Evolutionary conservation across 805 yeast species (phyloP).

Genomic region (Saccharomyces mikatae): DNA sequence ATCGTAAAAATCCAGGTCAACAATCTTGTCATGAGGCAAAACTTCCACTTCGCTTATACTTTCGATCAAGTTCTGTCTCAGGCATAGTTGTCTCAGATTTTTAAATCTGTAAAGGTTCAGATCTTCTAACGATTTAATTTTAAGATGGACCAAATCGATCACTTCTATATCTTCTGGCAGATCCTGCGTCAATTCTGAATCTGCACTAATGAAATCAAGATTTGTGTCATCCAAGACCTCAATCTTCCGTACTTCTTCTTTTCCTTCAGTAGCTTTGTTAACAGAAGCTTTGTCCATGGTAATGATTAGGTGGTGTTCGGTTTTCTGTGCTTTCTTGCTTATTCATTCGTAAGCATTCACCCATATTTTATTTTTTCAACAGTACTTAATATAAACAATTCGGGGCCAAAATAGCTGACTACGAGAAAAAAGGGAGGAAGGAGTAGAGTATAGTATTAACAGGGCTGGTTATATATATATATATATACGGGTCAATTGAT

Average conservation of each 20-base stretch:
- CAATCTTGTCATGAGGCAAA: conserved; percentile 47
- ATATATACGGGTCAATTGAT: background rate
- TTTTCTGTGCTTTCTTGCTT: background rate
- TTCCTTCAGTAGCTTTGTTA: background rate
- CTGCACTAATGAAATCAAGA: conserved; percentile 55
- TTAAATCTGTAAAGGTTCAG: conserved; percentile 50
- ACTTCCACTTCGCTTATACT: conserved; percentile 64
- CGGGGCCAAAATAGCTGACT: background rate
- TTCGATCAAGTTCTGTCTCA: conserved; percentile 77
- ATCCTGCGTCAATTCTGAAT: conserved; percentile 53
- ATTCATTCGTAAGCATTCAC: background rate
- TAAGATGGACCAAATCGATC: conserved; percentile 62
- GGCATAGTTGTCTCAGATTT: conserved; percentile 51
- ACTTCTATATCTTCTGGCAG: conserved; percentile 49
- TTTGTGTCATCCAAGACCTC: conserved; percentile 30
- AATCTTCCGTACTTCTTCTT: background rate
- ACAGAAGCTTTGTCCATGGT: background rate
- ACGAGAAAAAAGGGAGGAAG: background rate
- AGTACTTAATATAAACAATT: background rate
- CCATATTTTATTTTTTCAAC: background rate
- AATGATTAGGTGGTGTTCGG: background rate
- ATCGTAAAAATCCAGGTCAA: conserved; percentile 84
- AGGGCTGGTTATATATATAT: background rate
- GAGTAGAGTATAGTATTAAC: background rate
- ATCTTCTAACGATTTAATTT: conserved; percentile 55